Base-by-base conservation (phyloP, 2,329 filamentous ascomycete genomes). In the Sordariomycetes sp. region DNA sequence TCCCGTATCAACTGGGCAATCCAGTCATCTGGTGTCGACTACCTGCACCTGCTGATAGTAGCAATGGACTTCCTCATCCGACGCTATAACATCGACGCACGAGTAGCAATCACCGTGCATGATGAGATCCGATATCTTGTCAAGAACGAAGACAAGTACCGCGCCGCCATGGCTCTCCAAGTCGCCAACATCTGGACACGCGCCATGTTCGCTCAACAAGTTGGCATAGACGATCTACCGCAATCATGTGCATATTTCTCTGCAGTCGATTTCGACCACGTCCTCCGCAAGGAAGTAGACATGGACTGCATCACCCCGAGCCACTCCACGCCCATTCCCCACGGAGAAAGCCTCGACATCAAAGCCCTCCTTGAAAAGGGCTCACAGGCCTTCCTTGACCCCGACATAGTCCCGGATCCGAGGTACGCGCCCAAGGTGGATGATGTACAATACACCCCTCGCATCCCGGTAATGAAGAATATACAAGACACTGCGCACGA, bases 1-100 rank as follows among this genome's bases (percentile, higher is more conserved):
- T 93, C 84, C 14, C 81, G 93, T 21, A 96, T 98, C 61, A 98
- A 98, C 54, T 98, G 92, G 92, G 92, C 92, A 4, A 96, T 98
- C 46, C 92, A 98, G 51, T 95, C 88, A 1, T 94, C 86, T 1
- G 92, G 93, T 5, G 90, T 96, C 4, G 93, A 98, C 57, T 98
- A 98, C 55, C 73, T 98, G 3, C 92, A 98, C 51, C 76, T 98
- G 5, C 72, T 98, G 14, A 86, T 98, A 42, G 76, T 96, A 3
- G 72, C 79, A 11, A 98, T 98, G 93, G 88, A 96, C 53, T 94
- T 94, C 51, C 71, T 98, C 4, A 80, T 81, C 34, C 76, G 86
- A 3, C 82, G 81, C 5, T 98, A 83, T 65, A 88, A 85, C 48
- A 76, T 98, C 40, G 60, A 84, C 35, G 87, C 87, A 5, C 84